A percentile compares a stretch with the other conserved stretches of the same genome.
Conservation (phyloP, 1,139 yeast species). For the Ogataea hybrid region DNA sequence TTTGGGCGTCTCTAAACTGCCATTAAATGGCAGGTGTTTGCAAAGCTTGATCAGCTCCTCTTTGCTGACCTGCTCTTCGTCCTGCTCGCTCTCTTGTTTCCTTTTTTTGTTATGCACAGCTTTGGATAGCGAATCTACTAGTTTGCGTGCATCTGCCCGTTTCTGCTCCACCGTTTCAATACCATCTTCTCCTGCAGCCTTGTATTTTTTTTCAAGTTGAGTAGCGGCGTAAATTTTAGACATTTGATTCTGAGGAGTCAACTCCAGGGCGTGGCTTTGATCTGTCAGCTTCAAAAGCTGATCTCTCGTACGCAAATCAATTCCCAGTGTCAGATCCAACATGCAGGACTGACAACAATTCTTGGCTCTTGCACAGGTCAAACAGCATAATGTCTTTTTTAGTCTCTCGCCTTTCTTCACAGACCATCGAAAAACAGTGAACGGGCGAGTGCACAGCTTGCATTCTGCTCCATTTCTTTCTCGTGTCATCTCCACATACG, state of each 20-base stretch:
- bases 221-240: constrained; percentile 54
- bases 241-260: constrained; percentile 39
- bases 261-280: constrained; percentile 40
- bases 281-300: constrained; percentile 79
- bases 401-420: constrained; percentile 36
- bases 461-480: constrained; percentile 77
- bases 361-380: constrained; percentile 72
- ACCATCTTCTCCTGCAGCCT: constrained; percentile 19
- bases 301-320: constrained; percentile 77
- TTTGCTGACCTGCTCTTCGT: constrained; percentile 21
- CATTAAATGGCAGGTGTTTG: constrained; percentile 60
- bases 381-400: constrained; percentile 62
- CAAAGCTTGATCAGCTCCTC: constrained; percentile 49
- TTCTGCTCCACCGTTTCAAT: constrained; percentile 25
- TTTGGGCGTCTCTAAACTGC: constrained; percentile 44
- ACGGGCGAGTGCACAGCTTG: constrained; percentile 79
- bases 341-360: constrained; percentile 89
- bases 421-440: constrained; percentile 75
- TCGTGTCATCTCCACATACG: constrained; percentile 66
- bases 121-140: constrained; percentile 22
- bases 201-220: constrained; percentile 40
- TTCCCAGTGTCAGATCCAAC: constrained; percentile 75
- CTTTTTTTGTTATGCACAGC: constrained; percentile 3
- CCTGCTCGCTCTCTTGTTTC: constrained; percentile 1
- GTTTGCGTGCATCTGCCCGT: constrained; percentile 33